Percentiles rank a stretch among this genome's conserved stretches.
Conservation (phyloP, 2,329 filamentous ascomycete species). For the Xylaria sp. region DNA sequence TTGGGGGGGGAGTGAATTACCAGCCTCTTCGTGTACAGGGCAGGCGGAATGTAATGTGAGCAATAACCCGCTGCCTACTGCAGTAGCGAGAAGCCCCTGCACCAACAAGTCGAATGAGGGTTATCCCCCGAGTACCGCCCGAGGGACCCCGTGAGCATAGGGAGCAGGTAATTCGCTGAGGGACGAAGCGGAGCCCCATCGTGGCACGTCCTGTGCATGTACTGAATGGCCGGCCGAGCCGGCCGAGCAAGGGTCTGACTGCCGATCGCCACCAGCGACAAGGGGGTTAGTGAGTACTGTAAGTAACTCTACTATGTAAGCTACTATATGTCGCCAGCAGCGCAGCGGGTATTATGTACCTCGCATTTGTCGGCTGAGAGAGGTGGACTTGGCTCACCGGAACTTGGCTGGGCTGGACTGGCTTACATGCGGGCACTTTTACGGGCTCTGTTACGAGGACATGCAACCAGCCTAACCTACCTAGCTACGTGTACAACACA, state of each 20-base stretch:
- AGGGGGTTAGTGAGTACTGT: background rate
- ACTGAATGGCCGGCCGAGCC: conserved; percentile 11
- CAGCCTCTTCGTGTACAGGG: conserved; percentile 14
- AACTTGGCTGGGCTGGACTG: background rate
- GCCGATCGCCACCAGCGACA: conserved; percentile 19
- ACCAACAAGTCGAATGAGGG: conserved; percentile 7
- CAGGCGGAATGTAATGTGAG: background rate
- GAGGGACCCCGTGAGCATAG: too few relatives aligned
- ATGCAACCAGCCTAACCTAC: conserved; percentile 13
- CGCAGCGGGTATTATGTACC: background rate
- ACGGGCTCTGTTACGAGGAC: conserved; percentile 5
- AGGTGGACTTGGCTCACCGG: background rate
- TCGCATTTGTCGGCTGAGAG: conserved; percentile 8
- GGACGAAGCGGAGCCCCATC: conserved; percentile 18
- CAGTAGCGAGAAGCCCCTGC: conserved; percentile 9
- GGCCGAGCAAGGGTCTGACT: conserved; percentile 18
- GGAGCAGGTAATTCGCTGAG: conserved; percentile 23
- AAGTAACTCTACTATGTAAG: background rate
- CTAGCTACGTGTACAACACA: background rate
- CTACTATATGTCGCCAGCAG: background rate
- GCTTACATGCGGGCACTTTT: background rate
- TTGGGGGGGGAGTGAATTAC: background rate
- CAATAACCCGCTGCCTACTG: conserved; percentile 3
- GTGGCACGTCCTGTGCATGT: conserved; percentile 16
- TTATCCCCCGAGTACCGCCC: too few relatives aligned